Percentiles rank a stretch among this genome's conserved stretches.
phyloP scores from a whole-genome alignment of 257 asterid species.

The Striga asiatica region DNA sequence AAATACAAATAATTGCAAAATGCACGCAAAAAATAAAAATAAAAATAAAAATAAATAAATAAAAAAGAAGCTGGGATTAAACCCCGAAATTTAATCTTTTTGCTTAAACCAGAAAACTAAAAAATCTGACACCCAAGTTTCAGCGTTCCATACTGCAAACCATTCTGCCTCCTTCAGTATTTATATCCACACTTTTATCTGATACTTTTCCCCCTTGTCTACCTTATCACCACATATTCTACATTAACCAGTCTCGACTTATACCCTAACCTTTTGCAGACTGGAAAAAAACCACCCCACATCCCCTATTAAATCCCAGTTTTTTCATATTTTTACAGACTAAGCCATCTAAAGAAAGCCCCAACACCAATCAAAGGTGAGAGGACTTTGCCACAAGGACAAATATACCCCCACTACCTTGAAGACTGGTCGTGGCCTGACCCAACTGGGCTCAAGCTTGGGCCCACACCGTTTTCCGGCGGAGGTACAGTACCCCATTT shows the following conservation, averaged over 20 bases:
- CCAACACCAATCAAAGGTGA: conserved; percentile 16
- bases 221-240: background rate
- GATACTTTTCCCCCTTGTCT: background rate
- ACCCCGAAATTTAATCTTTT: background rate
- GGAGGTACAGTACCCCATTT: conserved; percentile 45
- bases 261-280: background rate
- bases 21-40: too few relatives aligned
- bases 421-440: conserved; percentile 26
- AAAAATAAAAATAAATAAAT: background rate
- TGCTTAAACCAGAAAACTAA: background rate
- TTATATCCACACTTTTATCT: conserved; percentile 7
- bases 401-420: too few relatives aligned
- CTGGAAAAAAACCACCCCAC: conserved; percentile 14
- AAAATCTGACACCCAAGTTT: background rate
- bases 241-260: background rate
- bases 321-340: conserved; percentile 2
- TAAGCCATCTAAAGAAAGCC: conserved; percentile 1
- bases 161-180: conserved; percentile 4
- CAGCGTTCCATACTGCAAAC: background rate
- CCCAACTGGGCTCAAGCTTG: too few relatives aligned
- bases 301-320: background rate
- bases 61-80: background rate
- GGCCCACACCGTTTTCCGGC: too few relatives aligned
- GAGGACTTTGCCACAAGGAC: too few relatives aligned
- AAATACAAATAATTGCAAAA: too few relatives aligned